Conservation (phyloP, 2,329 filamentous ascomycete species). For the Daldinia sp. region DNA sequence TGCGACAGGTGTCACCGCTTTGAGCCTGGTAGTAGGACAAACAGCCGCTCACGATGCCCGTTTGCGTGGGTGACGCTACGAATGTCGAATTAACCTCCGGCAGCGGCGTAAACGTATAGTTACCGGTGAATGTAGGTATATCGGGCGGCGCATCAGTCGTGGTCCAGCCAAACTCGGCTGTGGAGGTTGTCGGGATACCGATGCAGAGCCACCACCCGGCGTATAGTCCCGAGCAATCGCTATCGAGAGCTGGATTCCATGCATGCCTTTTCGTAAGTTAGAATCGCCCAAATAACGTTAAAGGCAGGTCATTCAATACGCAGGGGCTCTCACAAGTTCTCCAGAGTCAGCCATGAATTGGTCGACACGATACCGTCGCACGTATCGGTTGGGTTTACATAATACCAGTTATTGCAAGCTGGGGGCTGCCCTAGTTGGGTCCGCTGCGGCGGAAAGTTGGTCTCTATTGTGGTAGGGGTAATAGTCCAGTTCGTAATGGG, state of each 20-base stretch:
- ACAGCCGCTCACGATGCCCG: background rate
- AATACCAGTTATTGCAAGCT: background rate
- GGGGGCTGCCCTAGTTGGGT: background rate
- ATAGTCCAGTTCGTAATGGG: background rate
- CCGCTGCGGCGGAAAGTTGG: background rate
- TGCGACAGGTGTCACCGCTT: background rate
- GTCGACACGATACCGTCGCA: background rate
- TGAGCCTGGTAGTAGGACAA: background rate
- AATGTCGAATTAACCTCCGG: background rate
- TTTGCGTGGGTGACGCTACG: background rate
- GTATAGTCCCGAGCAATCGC: background rate
- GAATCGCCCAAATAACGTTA: background rate
- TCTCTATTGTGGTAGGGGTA: background rate
- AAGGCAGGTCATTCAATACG: background rate
- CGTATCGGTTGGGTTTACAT: background rate
- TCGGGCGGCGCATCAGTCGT: background rate
- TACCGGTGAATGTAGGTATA: background rate
- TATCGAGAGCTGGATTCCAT: background rate
- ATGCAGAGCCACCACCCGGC: background rate
- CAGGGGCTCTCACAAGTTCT: background rate
- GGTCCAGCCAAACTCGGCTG: background rate
- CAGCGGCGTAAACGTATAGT: background rate
- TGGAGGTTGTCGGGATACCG: background rate
- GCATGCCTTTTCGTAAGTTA: background rate
- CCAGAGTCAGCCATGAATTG: background rate